Evolutionary conservation across 192 early-diverging fungal genomes (phyloP), one percentile per base, ranked within the genome.

Genomic region (Rhizophlyctis rosea): DNA sequence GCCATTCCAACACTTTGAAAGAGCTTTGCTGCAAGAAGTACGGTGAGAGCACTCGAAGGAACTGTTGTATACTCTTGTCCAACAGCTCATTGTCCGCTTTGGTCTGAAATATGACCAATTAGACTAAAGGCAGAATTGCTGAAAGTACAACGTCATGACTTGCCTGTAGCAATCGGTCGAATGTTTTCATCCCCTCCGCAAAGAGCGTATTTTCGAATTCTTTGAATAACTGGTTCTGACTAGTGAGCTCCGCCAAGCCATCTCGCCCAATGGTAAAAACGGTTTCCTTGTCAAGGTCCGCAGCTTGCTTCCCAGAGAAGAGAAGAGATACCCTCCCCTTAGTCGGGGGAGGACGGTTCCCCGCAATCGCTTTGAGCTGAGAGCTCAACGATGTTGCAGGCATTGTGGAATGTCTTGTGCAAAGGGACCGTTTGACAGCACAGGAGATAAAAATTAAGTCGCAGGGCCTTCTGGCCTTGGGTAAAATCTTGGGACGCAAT

Each of bases 1-100:
- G 80, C 91, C 94, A 98, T 70, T 98, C 96, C 18, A 97, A 67
- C 0, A 86, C 88, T 68, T 95, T 95, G 59, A 90, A 87, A 0
- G 92, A 77, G n/a, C 89, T 84, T 59, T 87, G 84, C n/a, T 89
- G 74, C 50, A 94, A 69, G 63, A 95, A 91, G 67, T 92, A 86
- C 5, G 91, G 92, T 4, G 90, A 92, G 21, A 97, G 59, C 13
- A 81, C 76, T n/a, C 75, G 76, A 47, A 98, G 63, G 49, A 98
- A 94, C 36, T 73, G 56, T 13, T 70, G 59, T 55, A 98, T 87
- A 65, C 79, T 86, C 50, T 82, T 68, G 73, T 98, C 88, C 29
- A 98, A 74, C 57, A 83, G 80, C 3, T 70, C 78, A 64, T 91
- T 94, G 50, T 95, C 93, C 59, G 86, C 81, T 58, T 84, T 82